Evolutionary conservation across 345 rosid genomes (phyloP).

Genomic region (Populus deltoides): DNA sequence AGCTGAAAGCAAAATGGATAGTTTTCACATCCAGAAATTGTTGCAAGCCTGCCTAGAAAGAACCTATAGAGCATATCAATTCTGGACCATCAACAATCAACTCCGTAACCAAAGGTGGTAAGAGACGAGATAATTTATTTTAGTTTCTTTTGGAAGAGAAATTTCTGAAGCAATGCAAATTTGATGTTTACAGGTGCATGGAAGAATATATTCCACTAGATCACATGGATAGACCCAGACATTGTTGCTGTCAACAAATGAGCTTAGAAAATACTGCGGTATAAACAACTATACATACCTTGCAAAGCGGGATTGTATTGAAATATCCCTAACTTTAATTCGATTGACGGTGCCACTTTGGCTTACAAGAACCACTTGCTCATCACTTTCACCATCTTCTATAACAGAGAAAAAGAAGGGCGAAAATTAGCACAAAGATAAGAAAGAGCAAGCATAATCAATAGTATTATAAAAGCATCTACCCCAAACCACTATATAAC

Average conservation of each 20-base stretch:
- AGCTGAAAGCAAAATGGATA: not conserved
- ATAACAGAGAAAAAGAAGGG: constrained; percentile 9
- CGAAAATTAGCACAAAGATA: not conserved
- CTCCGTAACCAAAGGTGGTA: not conserved
- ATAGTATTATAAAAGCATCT: not conserved
- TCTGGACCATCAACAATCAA: too few relatives aligned
- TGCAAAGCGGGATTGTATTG: constrained; percentile 84
- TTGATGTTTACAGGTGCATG: not conserved
- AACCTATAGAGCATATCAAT: not conserved
- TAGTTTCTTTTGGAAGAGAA: too few relatives aligned
- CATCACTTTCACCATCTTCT: constrained; percentile 92
- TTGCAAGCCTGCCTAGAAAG: not conserved
- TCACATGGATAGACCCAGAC: too few relatives aligned
- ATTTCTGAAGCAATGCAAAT: too few relatives aligned
- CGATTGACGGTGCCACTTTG: constrained; percentile 89
- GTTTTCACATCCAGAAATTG: not conserved
- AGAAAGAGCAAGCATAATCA: not conserved
- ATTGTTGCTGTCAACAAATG: not conserved
- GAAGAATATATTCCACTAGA: not conserved
- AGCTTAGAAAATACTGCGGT: not conserved
- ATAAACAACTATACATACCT: constrained; percentile 39
- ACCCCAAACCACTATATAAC: not conserved
- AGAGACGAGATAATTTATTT: not conserved
- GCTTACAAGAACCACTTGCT: constrained; percentile 90
- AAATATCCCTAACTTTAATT: constrained; percentile 86